Evolutionary conservation across 305 asterid species (phyloP).

Genomic region (Fraxinus greggii): DNA sequence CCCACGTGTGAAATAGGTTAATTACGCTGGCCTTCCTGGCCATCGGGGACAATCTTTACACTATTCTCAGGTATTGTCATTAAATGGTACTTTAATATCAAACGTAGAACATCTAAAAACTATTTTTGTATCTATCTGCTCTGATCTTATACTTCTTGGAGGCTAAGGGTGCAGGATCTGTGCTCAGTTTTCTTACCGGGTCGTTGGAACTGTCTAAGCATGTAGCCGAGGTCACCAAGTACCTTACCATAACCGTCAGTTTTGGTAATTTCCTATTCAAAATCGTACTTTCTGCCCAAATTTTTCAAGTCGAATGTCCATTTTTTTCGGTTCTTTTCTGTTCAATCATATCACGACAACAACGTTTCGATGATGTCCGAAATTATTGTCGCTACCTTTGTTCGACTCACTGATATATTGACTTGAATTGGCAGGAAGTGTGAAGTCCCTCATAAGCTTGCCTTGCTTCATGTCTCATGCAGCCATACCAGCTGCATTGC

Average conservation of each 20-base stretch:
- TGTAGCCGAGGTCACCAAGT: constrained; percentile 72
- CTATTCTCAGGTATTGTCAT: constrained; percentile 71
- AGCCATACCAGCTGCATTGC: constrained; percentile 73
- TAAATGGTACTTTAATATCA: not conserved
- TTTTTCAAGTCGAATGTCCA: not conserved
- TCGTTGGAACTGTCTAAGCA: constrained; percentile 85
- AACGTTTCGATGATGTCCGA: not conserved
- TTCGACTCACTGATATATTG: not conserved
- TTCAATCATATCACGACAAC: not conserved
- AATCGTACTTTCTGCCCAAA: not conserved
- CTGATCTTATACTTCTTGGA: constrained; percentile 28
- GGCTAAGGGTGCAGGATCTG: constrained; percentile 97
- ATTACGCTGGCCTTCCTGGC: constrained; percentile 74
- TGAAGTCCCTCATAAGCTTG: constrained; percentile 86
- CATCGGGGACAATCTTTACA: constrained; percentile 85
- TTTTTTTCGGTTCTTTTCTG: not conserved
- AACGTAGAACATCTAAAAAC: not conserved
- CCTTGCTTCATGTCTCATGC: constrained; percentile 96
- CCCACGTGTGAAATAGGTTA: constrained; percentile 67
- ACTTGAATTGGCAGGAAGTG: constrained; percentile 58
- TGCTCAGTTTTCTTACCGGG: constrained; percentile 93
- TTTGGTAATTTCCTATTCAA: constrained; percentile 55
- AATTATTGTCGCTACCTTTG: not conserved
- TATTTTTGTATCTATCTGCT: not conserved
- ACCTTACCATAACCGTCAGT: constrained; percentile 90